Conservation (phyloP, 129 eudicot genomes). For the Saussurea involucrata region DNA sequence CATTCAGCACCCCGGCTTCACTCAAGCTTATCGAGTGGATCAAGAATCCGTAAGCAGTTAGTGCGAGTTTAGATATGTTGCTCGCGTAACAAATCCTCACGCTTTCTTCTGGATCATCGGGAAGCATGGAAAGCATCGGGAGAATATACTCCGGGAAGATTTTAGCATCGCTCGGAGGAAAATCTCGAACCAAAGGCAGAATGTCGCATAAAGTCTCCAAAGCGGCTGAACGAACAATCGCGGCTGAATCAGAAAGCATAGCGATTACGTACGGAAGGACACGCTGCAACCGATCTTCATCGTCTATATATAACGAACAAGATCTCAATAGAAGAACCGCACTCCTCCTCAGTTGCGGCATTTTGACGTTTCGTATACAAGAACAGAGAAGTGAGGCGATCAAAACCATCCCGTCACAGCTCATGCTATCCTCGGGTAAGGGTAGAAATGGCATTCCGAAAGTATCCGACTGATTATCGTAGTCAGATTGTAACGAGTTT, state of each 20-base stretch:
- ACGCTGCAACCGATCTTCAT: constrained; percentile 91
- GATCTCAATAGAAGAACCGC: constrained; percentile 76
- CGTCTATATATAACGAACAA: constrained; percentile 82
- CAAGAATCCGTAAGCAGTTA: constrained; percentile 87
- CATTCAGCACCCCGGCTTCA: constrained; percentile 93
- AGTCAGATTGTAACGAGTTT: constrained; percentile 67
- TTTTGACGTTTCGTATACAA: constrained; percentile 84
- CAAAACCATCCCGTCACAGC: constrained; percentile 96
- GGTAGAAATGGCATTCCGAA: constrained; percentile 90
- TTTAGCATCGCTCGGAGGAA: constrained; percentile 98
- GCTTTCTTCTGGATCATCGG: constrained; percentile 97
- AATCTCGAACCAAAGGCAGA: constrained; percentile 88
- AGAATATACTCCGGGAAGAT: constrained; percentile 94
- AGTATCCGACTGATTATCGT: constrained; percentile 89
- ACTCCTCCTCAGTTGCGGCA: constrained; percentile 77
- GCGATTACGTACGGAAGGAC: constrained; percentile 92
- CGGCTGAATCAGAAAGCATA: constrained; percentile 92
- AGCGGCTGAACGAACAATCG: constrained; percentile 97
- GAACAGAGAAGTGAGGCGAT: constrained; percentile 94
- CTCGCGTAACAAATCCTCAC: constrained; percentile 88
- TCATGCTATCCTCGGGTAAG: constrained; percentile 71
- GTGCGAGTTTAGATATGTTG: constrained; percentile 84
- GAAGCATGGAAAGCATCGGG: constrained; percentile 97
- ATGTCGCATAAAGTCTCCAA: constrained; percentile 91
- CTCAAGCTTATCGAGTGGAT: constrained; percentile 90